Conservation (phyloP, 768 basidiomycete genomes). For the Xerocomus spinulosus region DNA sequence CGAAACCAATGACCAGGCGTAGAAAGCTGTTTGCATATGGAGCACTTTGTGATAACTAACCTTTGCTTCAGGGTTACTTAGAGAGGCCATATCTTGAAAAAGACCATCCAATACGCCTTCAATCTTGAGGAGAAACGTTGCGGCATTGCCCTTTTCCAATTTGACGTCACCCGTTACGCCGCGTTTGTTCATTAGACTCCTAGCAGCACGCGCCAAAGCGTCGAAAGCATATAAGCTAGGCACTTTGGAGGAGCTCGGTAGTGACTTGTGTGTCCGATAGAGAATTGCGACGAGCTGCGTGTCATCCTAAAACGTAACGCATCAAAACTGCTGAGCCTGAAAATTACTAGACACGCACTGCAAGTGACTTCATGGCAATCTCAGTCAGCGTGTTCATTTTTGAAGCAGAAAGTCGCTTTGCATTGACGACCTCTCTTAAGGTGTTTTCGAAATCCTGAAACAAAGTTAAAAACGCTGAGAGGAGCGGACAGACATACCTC, state of each 20-base stretch:
- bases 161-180: constrained; percentile 52
- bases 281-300: constrained; percentile 84
- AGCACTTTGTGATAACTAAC: constrained; percentile 51
- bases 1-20: constrained; percentile 5
- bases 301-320: constrained; percentile 54
- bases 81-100: constrained; percentile 75
- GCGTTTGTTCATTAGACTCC: constrained; percentile 61
- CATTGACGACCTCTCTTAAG: constrained; percentile 76
- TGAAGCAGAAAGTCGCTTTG: constrained; percentile 81
- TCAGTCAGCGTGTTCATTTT: constrained; percentile 78
- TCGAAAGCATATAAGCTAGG: constrained; percentile 92
- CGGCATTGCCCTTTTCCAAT: constrained; percentile 60
- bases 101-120: constrained; percentile 89
- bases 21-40: constrained; percentile 1
- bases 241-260: constrained; percentile 66
- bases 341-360: constrained; percentile 44
- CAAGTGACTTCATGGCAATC: constrained; percentile 69
- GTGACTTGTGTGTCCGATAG: constrained; percentile 83
- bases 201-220: constrained; percentile 82
- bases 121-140: constrained; percentile 83
- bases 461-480: constrained; percentile 4
- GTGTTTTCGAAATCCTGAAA: constrained; percentile 73
- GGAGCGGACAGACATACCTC: constrained; percentile 31
- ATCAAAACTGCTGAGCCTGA: background rate
- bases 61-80: constrained; percentile 70